phyloP scores from a whole-genome alignment of 257 asterid species.

The Solanum neorickii region DNA sequence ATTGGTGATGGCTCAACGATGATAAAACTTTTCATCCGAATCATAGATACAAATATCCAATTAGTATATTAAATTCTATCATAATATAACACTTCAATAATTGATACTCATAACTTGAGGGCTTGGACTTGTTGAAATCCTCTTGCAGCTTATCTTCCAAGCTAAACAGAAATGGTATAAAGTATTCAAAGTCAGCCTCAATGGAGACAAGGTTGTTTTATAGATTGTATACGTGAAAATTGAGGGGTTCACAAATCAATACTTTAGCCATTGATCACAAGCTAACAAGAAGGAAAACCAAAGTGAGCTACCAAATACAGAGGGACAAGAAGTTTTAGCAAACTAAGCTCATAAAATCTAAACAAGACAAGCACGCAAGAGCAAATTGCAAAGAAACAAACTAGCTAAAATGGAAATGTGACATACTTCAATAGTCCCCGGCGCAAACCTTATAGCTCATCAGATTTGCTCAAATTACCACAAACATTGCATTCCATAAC shows the following conservation, averaged over 20 bases:
- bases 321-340: neutral
- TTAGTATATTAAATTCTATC: neutral
- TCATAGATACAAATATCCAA: neutral
- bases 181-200: neutral
- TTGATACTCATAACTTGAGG: neutral
- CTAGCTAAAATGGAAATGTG: neutral
- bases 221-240: neutral
- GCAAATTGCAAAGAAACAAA: neutral
- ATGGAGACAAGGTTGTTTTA: neutral
- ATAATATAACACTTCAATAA: neutral
- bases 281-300: neutral
- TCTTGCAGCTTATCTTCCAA: neutral
- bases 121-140: neutral
- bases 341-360: neutral
- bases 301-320: neutral
- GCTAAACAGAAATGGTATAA: neutral
- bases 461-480: slow-evolving; percentile 46
- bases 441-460: slow-evolving; percentile 10
- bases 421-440: slow-evolving; percentile 5
- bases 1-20: neutral
- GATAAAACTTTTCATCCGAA: neutral
- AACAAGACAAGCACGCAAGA: neutral
- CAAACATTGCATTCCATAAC: slow-evolving; percentile 89
- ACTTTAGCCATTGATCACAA: neutral
- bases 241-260: neutral